Evolutionary conservation across 2,329 filamentous ascomycete genomes (phyloP).

Genomic region (Colletotrichum sp.): DNA sequence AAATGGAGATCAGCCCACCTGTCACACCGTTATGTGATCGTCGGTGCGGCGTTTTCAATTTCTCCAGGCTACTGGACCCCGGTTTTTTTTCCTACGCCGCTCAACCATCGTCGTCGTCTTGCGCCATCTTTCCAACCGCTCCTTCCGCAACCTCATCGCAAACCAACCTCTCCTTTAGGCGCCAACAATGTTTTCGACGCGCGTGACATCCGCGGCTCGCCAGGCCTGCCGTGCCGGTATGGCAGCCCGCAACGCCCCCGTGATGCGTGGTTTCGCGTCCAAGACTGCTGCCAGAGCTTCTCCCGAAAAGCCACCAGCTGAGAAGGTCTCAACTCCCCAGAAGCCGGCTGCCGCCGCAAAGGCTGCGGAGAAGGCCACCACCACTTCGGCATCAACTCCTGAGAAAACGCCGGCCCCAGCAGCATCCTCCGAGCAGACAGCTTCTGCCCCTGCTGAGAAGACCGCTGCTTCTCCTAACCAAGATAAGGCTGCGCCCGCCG

Average conservation of each 20-base stretch:
- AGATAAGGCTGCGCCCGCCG: background rate
- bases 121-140: background rate
- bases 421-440: background rate
- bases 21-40: background rate
- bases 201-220: constrained; percentile 21
- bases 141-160: background rate
- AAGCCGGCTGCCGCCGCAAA: background rate
- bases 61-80: background rate
- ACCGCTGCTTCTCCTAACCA: background rate
- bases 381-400: background rate
- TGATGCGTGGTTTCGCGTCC: constrained; percentile 9
- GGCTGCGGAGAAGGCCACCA: background rate
- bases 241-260: background rate
- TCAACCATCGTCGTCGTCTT: background rate
- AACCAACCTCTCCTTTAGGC: background rate
- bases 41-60: background rate
- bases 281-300: constrained; percentile 22
- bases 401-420: background rate
- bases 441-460: background rate
- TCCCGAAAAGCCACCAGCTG: background rate
- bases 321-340: background rate
- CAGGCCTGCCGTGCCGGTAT: constrained; percentile 3
- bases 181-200: constrained; percentile 26
- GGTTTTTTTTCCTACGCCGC: background rate
- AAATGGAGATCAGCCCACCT: background rate